Evolutionary conservation across 768 basidiomycete species (phyloP).

Genomic region (Crucibulum laeve): DNA sequence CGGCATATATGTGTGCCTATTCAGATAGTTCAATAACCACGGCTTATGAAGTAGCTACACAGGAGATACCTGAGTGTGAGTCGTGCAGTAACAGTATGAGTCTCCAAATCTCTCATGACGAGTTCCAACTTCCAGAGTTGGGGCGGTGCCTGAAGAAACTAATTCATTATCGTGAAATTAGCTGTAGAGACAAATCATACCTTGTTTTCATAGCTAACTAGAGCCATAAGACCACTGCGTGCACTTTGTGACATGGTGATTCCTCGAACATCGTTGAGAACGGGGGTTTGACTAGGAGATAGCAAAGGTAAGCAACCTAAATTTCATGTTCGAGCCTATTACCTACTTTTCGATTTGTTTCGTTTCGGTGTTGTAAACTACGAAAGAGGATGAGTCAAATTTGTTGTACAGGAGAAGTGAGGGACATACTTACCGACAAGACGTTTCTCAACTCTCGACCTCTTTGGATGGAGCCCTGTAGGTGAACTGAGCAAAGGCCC

Average conservation of each 20-base stretch:
- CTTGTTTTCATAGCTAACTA: conserved; percentile 75
- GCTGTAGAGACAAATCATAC: too few species aligned
- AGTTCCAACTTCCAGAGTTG: conserved; percentile 73
- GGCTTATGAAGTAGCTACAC: too few species aligned
- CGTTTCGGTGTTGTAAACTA: conserved; percentile 68
- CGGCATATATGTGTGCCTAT: conserved; percentile 71
- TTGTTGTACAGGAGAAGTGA: background rate
- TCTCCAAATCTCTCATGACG: conserved; percentile 50
- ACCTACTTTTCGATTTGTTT: conserved; percentile 63
- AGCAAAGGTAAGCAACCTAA: background rate
- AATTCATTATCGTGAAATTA: too few species aligned
- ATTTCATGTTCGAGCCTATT: background rate
- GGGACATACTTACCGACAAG: conserved; percentile 55
- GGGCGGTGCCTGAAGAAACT: conserved; percentile 54
- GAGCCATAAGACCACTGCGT: conserved; percentile 47
- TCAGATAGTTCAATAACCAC: too few species aligned
- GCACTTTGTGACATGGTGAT: conserved; percentile 55
- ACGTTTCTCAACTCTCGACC: conserved; percentile 68
- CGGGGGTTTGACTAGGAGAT: conserved; percentile 56
- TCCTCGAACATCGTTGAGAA: conserved; percentile 69
- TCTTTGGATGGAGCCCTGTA: conserved; percentile 61
- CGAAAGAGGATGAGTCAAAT: background rate
- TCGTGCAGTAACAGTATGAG: conserved; percentile 23
- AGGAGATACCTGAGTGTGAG: conserved; percentile 33
- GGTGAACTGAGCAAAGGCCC: conserved; percentile 63